Base-by-base conservation (phyloP, 768 basidiomycete genomes). In the Leccinum longicurvipes region DNA sequence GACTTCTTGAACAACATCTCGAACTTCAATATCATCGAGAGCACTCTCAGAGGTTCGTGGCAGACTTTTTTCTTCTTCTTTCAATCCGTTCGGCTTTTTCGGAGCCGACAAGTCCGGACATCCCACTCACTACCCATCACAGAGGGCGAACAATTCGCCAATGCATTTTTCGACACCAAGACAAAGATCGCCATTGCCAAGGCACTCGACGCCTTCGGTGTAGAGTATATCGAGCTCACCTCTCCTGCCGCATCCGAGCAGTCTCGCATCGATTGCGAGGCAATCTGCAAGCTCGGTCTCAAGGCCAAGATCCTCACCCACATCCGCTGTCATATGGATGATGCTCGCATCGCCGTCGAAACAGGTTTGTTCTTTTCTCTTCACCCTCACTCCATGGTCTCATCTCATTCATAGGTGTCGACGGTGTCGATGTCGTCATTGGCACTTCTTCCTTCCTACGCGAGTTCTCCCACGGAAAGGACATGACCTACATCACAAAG, bases 81-180 rank as follows among this genome's bases (percentile, higher is more conserved):
- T n/a, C 8, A 14, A 12, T 9, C 17, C 10, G 24, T 31, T 55
- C 41, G 53, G 41, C 31, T 28, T 6, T 36, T 15, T 24, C 29
- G 47, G 57, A 46, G 34, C 61, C 56, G 51, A 63, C 25, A 46
- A 29, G 15, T 53, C 59, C 63, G 53, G 65, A 48, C 28, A 57
- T 31, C 56, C 45, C 42, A 39, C 61, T 60, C 53, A 60, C 7
- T 17, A 36, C 34, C 41, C 2, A 29, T 58, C 50, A 36, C 65
- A 96, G 95, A 97, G 88, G 95, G 94, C 55, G 95, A 97, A 73
- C 95, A 99, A 72, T 99, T 99, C 67, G 97, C 97, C 60, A 99
- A 98, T 70, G 96, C 97, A 52, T 99, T 99, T 82, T 99, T 98
- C 72, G 96, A 97, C 71, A 94, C 93, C 70, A 93, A 95, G 79